These are phyloP conservation scores for Ophiostoma australiae DNA, from an alignment of 2,329 filamentous ascomycete genomes.

Conservation along the genomic window DNA sequence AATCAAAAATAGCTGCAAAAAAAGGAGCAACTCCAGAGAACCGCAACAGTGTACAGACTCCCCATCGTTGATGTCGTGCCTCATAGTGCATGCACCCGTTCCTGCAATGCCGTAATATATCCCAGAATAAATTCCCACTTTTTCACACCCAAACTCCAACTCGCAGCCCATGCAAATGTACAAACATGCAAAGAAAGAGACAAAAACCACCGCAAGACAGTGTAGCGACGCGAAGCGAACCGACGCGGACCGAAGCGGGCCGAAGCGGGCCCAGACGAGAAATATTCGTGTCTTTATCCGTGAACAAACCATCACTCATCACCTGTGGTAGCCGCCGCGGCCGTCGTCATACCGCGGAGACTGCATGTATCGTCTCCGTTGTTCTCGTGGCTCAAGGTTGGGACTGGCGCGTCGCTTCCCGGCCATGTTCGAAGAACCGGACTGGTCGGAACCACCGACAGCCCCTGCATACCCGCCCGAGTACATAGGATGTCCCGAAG, in stretches of 20 bases:
- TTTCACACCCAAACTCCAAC: constrained; percentile 3
- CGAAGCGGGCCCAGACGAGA: too few species aligned
- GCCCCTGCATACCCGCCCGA: constrained; percentile 6
- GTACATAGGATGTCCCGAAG: not conserved
- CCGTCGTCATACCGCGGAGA: constrained; percentile 30
- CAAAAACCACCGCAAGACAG: too few species aligned
- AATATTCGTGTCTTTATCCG: not conserved
- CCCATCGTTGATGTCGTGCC: not conserved
- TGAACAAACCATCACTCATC: not conserved
- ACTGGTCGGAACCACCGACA: not conserved
- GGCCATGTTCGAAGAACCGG: constrained; percentile 28
- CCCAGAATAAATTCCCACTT: not conserved
- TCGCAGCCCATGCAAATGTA: not conserved
- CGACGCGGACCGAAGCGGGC: not conserved
- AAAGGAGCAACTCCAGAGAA: not conserved
- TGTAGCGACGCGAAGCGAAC: not conserved
- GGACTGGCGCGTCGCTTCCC: constrained; percentile 52
- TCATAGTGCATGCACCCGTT: not conserved
- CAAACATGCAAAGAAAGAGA: constrained; percentile 8
- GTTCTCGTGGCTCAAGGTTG: constrained; percentile 43
- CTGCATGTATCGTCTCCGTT: constrained; percentile 41
- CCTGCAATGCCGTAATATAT: not conserved
- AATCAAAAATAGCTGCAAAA: not conserved
- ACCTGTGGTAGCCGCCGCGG: constrained; percentile 18
- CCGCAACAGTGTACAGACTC: not conserved